Percentiles rank a stretch among this genome's conserved stretches.
Evolutionary conservation across 2,329 filamentous ascomycete genomes (phyloP).

Genomic region (Phyllosticta capitalensis): DNA sequence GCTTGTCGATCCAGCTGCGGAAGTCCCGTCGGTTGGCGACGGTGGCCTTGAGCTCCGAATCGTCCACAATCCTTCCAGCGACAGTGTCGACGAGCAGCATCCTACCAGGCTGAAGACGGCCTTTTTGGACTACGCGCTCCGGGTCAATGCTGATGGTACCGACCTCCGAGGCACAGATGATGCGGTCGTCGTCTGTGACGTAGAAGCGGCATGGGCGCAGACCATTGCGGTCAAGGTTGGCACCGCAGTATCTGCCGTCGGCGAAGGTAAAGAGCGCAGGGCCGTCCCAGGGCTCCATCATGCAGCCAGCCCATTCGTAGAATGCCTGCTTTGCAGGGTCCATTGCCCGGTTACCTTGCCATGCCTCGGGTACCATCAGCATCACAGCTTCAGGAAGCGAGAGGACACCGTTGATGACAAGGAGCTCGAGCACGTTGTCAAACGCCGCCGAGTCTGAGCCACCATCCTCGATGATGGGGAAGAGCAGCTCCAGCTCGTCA

Average conservation of each 20-base stretch:
- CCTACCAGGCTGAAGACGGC: constrained; percentile 83
- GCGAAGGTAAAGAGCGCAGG: constrained; percentile 95
- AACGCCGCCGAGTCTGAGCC: constrained; percentile 96
- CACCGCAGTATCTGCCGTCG: constrained; percentile 92
- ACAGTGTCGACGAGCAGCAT: constrained; percentile 95
- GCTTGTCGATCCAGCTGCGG: constrained; percentile 74
- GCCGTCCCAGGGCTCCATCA: constrained; percentile 99
- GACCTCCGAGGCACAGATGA: constrained; percentile 94
- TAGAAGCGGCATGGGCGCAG: constrained; percentile 94
- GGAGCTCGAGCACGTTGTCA: constrained; percentile 87
- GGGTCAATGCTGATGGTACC: constrained; percentile 88
- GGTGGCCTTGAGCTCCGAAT: constrained; percentile 80
- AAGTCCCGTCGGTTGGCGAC: constrained; percentile 85
- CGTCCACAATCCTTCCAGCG: constrained; percentile 85
- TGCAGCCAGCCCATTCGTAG: constrained; percentile 96
- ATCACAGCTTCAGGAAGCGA: constrained; percentile 94
- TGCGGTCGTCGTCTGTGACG: constrained; percentile 90
- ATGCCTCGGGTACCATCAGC: constrained; percentile 97
- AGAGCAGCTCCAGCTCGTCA: constrained; percentile 80
- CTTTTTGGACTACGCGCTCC: constrained; percentile 84
- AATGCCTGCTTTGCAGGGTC: constrained; percentile 93
- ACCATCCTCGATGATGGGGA: constrained; percentile 92
- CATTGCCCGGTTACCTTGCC: constrained; percentile 89
- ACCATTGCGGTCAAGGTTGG: constrained; percentile 92
- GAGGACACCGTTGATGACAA: constrained; percentile 91